Evolutionary conservation across 768 basidiomycete genomes (phyloP), one percentile per base, ranked within the genome.

Genomic region (Xanthoconium stramineum): DNA sequence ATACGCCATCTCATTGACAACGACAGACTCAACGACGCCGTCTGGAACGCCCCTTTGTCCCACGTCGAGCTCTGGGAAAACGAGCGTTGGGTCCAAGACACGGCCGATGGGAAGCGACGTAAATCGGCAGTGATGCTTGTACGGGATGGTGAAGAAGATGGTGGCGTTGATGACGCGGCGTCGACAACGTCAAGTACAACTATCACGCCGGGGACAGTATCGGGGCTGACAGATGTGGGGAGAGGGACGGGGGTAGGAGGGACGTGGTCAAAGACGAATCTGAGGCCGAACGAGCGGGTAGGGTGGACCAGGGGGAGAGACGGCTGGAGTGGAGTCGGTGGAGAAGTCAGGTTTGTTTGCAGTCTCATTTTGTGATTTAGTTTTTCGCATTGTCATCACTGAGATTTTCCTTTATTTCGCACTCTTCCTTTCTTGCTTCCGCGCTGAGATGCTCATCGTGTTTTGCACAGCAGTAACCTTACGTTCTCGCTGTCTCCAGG

Each of bases 21-120:
- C 59, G 86, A 91, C 58, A 75, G 73, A 12, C 78, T 93, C 4
- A 74, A 77, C 7, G 86, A 91, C 63, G 70, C 65, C 30, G 82
- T 81, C 43, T 91, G 89, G 88, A 74, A 71, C 0, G 75, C 84
- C 3, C 82, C 86, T 65, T 77, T 85, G 72, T 69, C 81, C 7
- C 80, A 84, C 35, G 88, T 92, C 15, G 87, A 89, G 68, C 66
- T 92, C 24, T 92, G 82, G 76, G 91, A 93, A 75, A 93, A 91
- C 70, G 88, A 92, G 66, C 77, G 91, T 17, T 85, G 80, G 73
- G 66, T 69, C 36, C 68, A 71, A 33, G 55, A 58, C 33, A 50
- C 36, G 3, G 9, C 43, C 0, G 55, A 65, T 6, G 20, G 11
- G 33, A 57, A 54, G 50, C 52, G 50, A 8, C 50, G 56, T 9